Conservation (phyloP, 345 rosid genomes). For the Carallia pectinifolia region DNA sequence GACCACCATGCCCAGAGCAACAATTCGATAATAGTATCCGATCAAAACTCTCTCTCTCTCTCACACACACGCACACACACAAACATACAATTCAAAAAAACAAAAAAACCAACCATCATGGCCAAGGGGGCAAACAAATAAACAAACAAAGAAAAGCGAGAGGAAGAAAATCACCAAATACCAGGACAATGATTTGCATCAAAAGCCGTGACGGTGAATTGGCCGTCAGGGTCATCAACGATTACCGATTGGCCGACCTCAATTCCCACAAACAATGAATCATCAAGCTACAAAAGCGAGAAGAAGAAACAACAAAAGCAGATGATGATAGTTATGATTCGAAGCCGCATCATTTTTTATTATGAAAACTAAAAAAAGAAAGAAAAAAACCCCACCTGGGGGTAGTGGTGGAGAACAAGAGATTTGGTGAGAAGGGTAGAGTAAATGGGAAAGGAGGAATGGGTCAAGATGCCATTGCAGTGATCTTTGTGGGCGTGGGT, state of each 20-base stretch:
- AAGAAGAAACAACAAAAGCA: not conserved
- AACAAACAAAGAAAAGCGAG: not conserved
- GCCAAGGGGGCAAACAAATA: not conserved
- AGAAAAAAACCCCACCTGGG: slow-evolving; percentile 40
- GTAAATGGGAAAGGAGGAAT: slow-evolving; percentile 60
- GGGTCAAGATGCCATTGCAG: slow-evolving; percentile 51
- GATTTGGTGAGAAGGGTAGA: slow-evolving; percentile 60
- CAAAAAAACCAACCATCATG: too few relatives aligned
- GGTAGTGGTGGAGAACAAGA: slow-evolving; percentile 51
- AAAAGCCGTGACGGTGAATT: slow-evolving; percentile 61
- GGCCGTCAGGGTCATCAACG: slow-evolving; percentile 59
- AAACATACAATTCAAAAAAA: too few relatives aligned
- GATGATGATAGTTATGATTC: not conserved
- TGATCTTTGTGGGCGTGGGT: slow-evolving; percentile 88
- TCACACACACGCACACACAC: too few relatives aligned
- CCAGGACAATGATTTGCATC: slow-evolving; percentile 92
- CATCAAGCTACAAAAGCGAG: slow-evolving; percentile 46
- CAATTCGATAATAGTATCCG: too few relatives aligned
- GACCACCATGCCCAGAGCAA: too few relatives aligned
- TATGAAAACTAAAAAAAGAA: not conserved
- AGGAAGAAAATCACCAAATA: slow-evolving; percentile 10
- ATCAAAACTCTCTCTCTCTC: too few relatives aligned
- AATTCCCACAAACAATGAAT: slow-evolving; percentile 52
- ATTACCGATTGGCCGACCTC: slow-evolving; percentile 59
- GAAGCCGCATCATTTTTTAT: not conserved